A percentile compares a stretch with the other conserved stretches of the same genome.
phyloP scores from a whole-genome alignment of 768 basidiomycete species.

The Mycena alexandri region DNA sequence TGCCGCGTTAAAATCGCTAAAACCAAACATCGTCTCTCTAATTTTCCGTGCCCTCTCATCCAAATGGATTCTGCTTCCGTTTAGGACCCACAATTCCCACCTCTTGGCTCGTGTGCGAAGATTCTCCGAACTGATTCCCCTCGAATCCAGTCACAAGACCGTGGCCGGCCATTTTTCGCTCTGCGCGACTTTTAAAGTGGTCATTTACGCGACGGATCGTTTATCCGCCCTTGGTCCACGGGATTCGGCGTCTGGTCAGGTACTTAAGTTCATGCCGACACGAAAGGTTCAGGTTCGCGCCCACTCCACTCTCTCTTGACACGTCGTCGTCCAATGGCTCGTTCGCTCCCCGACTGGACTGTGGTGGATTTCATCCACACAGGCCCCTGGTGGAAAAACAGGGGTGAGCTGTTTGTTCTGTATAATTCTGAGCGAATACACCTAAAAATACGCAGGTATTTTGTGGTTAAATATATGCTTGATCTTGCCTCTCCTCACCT shows the following conservation, averaged over 20 bases:
- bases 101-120: conserved; percentile 15
- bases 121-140: conserved; percentile 32
- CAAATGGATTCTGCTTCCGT: neutral
- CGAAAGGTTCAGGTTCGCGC: conserved; percentile 16
- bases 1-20: conserved; percentile 7
- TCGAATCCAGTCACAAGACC: conserved; percentile 24
- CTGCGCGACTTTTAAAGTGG: conserved; percentile 25
- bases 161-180: conserved; percentile 32
- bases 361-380: conserved; percentile 70
- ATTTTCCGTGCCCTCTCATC: neutral
- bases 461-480: conserved; percentile 70
- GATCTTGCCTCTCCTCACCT: conserved; percentile 73
- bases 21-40: neutral
- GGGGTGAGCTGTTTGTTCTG: conserved; percentile 52
- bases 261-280: conserved; percentile 26
- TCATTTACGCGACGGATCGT: conserved; percentile 15
- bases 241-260: conserved; percentile 30
- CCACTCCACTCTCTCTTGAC: conserved; percentile 5
- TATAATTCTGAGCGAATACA: neutral
- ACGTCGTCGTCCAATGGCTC: conserved; percentile 37
- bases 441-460: conserved; percentile 56
- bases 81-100: conserved; percentile 2
- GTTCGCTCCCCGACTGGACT: conserved; percentile 62
- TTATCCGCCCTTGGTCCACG: conserved; percentile 36
- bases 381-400: conserved; percentile 73